Conservation (phyloP, 176 grass and related monocot genomes). For the Triticum timopheevii region DNA sequence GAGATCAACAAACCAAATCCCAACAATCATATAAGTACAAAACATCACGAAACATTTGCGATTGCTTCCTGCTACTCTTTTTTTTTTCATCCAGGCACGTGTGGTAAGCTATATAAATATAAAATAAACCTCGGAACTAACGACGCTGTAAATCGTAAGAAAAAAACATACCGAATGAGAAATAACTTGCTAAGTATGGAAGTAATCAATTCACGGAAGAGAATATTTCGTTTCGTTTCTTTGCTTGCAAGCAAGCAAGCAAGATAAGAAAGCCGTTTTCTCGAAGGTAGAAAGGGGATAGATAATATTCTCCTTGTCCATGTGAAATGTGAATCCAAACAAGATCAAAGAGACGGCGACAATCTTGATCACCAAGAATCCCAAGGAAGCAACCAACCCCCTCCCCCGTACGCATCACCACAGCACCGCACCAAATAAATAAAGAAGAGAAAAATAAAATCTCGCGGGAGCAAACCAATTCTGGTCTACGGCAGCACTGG, state of each 20-base stretch:
- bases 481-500: background rate
- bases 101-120: too few relatives aligned
- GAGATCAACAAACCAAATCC: background rate
- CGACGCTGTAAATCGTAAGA: background rate
- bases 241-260: constrained; percentile 29
- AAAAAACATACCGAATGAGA: background rate
- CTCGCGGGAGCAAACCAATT: background rate
- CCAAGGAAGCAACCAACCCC: constrained; percentile 13
- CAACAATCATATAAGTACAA: background rate
- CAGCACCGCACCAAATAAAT: background rate
- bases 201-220: background rate
- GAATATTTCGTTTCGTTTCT: background rate
- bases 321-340: background rate
- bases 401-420: background rate
- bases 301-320: background rate
- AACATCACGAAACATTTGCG: background rate
- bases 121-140: background rate
- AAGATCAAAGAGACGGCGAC: background rate
- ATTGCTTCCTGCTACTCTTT: background rate
- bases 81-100: background rate
- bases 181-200: background rate
- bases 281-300: background rate
- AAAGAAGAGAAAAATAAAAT: background rate
- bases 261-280: background rate
- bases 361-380: constrained; percentile 26